Evolutionary conservation across 2,329 filamentous ascomycete genomes (phyloP), one percentile per base, ranked within the genome.

Genomic region (Alternaria hordeiaustralica): DNA sequence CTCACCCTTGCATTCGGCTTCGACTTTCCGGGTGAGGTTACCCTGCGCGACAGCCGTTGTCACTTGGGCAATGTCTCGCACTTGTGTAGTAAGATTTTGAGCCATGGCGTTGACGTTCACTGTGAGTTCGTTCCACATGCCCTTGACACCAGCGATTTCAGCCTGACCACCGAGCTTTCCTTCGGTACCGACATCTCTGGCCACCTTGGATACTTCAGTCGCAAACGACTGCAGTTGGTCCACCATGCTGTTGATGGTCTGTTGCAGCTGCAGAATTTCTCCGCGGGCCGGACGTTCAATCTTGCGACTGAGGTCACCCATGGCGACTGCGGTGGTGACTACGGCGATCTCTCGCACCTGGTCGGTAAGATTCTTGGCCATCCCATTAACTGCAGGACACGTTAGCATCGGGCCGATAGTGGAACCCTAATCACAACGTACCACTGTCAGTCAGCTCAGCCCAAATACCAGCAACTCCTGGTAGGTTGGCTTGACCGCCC

Each of bases 341-440:
- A 95, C 93, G 66, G 95, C 96, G 73, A 99, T 99, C 81, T 97
- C 94, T 83, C 95, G 91, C 78, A 99, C 96, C 84, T 99, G 95
- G 6, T 96, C 97, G 3, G 95, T 98, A 73, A 99, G 84, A 80
- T 98, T 99, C 87, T 96, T 96, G 77, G 95, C 95, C 95, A 99
- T 98, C 71, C 94, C 92, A 82, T 99, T 99, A 82, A 99, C 95
- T 85, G 69, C 10, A 45, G 44, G 18, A 60, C 13, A 43, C 25
- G 67, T 81, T 69, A 82, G 76, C 55, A 70, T 60, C 61, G 68
- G 66, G 23, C 72, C 64, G 67, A 72, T 65, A 68, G 58, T 30
- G 25, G 36, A 61, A 65, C 51, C 50, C 71, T 50, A 66, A 46
- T 55, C 36, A 55, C 21, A 61, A 77, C 81, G 60, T 79, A 85